Evolutionary conservation across 179 eudicot species (phyloP).

Genomic region (Corrigiola litoralis): DNA sequence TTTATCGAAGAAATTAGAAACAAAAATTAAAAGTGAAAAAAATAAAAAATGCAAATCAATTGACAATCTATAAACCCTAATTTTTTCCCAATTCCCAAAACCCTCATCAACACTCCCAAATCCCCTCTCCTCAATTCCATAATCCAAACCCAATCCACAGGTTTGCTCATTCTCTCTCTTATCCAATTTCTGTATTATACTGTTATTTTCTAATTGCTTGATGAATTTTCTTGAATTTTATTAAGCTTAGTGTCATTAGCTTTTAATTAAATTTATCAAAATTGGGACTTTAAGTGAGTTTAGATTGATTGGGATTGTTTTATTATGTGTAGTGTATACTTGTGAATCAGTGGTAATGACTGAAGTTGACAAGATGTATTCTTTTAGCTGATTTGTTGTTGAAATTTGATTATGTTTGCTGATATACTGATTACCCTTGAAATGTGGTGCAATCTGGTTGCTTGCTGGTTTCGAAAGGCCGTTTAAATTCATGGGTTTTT

Average conservation of each 20-base stretch:
- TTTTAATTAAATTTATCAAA: not conserved
- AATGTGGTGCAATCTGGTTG: no score
- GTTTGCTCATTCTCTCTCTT: not conserved
- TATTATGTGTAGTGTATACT: not conserved
- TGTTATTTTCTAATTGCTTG: not conserved
- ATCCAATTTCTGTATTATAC: not conserved
- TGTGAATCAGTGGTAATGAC: not conserved
- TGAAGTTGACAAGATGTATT: not conserved
- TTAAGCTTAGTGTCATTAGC: not conserved
- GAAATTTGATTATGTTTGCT: no score
- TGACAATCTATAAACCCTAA: conserved; percentile 22
- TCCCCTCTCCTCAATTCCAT: not conserved
- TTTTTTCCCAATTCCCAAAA: not conserved
- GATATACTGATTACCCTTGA: no score
- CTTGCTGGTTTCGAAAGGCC: no score
- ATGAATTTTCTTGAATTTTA: not conserved
- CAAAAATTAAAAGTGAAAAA: no score
- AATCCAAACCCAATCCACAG: not conserved
- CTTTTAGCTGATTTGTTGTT: not conserved
- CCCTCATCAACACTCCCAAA: not conserved
- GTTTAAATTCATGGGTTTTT: no score
- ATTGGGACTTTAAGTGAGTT: not conserved
- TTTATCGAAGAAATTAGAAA: no score
- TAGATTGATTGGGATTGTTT: not conserved
- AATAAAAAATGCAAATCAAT: no score